phyloP scores from a whole-genome alignment of 768 basidiomycete species.

The Serpula lacrymans region DNA sequence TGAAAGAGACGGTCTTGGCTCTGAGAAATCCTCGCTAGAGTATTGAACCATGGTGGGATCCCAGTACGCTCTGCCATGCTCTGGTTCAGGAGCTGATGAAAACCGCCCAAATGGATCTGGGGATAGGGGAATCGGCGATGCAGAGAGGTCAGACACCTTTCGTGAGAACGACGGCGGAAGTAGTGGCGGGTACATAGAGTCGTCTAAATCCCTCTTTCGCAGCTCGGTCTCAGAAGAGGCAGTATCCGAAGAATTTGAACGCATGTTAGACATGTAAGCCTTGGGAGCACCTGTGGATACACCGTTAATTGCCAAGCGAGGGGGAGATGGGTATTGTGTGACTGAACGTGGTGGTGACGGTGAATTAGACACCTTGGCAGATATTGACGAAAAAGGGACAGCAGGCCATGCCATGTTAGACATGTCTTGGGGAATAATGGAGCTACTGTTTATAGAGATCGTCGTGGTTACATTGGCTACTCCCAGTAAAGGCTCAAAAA shows the following conservation, averaged over 20 bases:
- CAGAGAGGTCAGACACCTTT: conserved; percentile 22
- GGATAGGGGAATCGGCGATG: conserved; percentile 74
- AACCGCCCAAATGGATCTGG: conserved; percentile 81
- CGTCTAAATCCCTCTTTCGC: conserved; percentile 52
- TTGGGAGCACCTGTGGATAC: conserved; percentile 59
- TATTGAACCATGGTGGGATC: conserved; percentile 29
- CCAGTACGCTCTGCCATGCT: conserved; percentile 40
- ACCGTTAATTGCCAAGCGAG: conserved; percentile 66
- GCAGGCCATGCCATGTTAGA: conserved; percentile 38
- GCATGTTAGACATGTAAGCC: conserved; percentile 31
- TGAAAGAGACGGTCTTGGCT: conserved; percentile 21
- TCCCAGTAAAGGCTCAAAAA: conserved; percentile 8
- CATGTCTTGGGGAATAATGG: conserved; percentile 9
- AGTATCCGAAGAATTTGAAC: conserved; percentile 11
- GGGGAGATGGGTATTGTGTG: conserved; percentile 48
- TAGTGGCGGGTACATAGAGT: conserved; percentile 42
- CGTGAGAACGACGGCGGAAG: conserved; percentile 25
- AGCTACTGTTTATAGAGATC: conserved; percentile 11
- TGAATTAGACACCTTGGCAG: conserved; percentile 13
- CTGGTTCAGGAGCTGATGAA: conserved; percentile 44
- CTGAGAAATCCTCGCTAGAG: conserved; percentile 15
- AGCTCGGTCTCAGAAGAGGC: conserved; percentile 44
- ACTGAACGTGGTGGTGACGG: conserved; percentile 14
- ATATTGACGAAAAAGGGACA: conserved; percentile 39
- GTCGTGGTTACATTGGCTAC: too few species aligned